A percentile compares a stretch with the other conserved stretches of the same genome.
These are phyloP conservation scores for Ensete ventricosum DNA, from an alignment of 176 grass and related monocot species.

Conservation along the genomic window DNA sequence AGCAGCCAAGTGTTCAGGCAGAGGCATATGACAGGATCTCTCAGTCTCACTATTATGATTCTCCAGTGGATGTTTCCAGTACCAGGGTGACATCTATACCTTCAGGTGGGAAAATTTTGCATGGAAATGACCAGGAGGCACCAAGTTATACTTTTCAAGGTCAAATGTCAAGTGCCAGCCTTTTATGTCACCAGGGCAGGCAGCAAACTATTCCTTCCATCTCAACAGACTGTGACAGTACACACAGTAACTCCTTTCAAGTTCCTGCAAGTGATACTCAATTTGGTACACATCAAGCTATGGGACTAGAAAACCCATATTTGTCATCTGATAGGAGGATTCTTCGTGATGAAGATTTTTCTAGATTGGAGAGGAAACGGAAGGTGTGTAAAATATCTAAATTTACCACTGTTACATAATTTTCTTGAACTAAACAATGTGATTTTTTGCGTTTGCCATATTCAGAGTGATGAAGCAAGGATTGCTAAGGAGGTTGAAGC, in stretches of 20 bases:
- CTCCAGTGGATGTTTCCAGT: slow-evolving; percentile 35
- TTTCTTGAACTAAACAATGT: not conserved
- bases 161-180: slow-evolving; percentile 52
- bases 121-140: slow-evolving; percentile 39
- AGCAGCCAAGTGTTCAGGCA: slow-evolving; percentile 37
- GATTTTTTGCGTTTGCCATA: not conserved
- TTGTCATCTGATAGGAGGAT: slow-evolving; percentile 46
- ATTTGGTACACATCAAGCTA: slow-evolving; percentile 38
- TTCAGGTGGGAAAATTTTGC: slow-evolving; percentile 36
- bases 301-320: slow-evolving; percentile 37
- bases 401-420: not conserved
- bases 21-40: slow-evolving; percentile 54
- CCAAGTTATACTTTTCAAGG: slow-evolving; percentile 55
- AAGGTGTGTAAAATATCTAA: slow-evolving; percentile 42
- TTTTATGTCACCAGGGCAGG: slow-evolving; percentile 47
- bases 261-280: slow-evolving; percentile 38
- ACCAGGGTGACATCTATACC: slow-evolving; percentile 37
- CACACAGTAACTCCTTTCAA: slow-evolving; percentile 40
- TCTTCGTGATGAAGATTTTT: slow-evolving; percentile 53
- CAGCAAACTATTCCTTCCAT: slow-evolving; percentile 23
- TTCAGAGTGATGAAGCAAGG: slow-evolving; percentile 79
- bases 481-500: slow-evolving; percentile 90
- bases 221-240: slow-evolving; percentile 43
- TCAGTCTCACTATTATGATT: slow-evolving; percentile 48
- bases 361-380: slow-evolving; percentile 62